phyloP scores from a whole-genome alignment of 345 rosid genomes.

The Nasturtium officinale region DNA sequence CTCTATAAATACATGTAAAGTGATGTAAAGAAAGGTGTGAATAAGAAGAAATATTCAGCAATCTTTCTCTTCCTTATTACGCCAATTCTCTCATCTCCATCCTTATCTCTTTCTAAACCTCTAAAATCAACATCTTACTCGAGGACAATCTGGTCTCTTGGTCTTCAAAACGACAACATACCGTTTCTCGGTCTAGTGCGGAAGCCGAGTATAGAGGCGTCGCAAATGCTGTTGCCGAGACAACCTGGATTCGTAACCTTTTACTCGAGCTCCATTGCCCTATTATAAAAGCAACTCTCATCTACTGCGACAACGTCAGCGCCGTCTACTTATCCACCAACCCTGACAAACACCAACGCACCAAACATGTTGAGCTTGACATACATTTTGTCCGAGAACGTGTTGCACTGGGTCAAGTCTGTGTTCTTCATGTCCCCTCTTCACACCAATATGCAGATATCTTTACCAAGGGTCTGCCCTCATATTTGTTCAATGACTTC shows the following conservation, averaged over 20 bases:
- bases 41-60: too few species aligned
- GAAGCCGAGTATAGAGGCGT: not conserved
- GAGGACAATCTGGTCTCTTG: not conserved
- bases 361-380: not conserved
- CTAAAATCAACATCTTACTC: too few species aligned
- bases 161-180: not conserved
- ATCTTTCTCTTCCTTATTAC: too few species aligned
- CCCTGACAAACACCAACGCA: not conserved
- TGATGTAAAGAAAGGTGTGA: too few species aligned
- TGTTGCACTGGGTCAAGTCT: not conserved
- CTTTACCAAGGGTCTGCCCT: not conserved
- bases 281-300: not conserved
- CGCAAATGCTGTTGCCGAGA: not conserved
- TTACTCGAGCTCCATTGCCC: not conserved
- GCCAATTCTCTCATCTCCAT: too few species aligned
- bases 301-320: not conserved
- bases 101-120: too few species aligned
- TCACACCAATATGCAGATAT: not conserved
- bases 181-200: not conserved
- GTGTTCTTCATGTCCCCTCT: not conserved
- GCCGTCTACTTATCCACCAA: not conserved
- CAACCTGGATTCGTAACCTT: not conserved
- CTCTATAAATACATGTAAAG: too few species aligned
- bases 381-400: not conserved
- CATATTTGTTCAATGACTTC: too few species aligned